Conservation (phyloP, 805 yeast species). For the Ogataea henricii region DNA sequence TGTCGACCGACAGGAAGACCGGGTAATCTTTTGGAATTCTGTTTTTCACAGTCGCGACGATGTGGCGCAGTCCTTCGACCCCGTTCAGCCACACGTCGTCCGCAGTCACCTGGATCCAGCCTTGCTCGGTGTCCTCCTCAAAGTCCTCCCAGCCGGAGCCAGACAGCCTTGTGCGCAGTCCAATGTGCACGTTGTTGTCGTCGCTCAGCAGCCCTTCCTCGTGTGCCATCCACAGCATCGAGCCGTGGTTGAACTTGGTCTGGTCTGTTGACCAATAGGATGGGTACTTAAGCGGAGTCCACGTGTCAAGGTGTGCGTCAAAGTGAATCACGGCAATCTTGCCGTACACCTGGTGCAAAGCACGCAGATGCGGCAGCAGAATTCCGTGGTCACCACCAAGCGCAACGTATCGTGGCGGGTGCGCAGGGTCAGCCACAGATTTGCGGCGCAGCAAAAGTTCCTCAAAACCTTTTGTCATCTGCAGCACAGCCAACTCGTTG, state of each 20-base stretch:
- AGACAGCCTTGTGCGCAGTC: constrained; percentile 70
- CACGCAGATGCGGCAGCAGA: constrained; percentile 70
- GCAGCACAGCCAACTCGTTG: constrained; percentile 51
- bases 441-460: constrained; percentile 47
- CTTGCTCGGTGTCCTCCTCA: constrained; percentile 64
- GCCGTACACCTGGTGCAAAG: constrained; percentile 61
- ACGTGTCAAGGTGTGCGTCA: constrained; percentile 84
- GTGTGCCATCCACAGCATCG: constrained; percentile 81
- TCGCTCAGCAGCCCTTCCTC: constrained; percentile 65
- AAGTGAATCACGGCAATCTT: constrained; percentile 75
- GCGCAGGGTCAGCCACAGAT: constrained; percentile 26
- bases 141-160: constrained; percentile 63
- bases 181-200: constrained; percentile 68
- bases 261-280: constrained; percentile 35
- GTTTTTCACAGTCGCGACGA: constrained; percentile 51
- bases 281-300: constrained; percentile 75
- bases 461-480: constrained; percentile 56
- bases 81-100: constrained; percentile 77
- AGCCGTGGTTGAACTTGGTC: constrained; percentile 74
- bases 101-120: constrained; percentile 68
- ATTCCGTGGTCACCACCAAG: constrained; percentile 87
- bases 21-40: constrained; percentile 65
- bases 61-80: constrained; percentile 46
- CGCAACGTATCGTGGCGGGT: constrained; percentile 65
- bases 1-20: constrained; percentile 77